These are phyloP conservation scores for Xylaria grammica DNA, from an alignment of 495 filamentous ascomycete species.

Conservation along the genomic window DNA sequence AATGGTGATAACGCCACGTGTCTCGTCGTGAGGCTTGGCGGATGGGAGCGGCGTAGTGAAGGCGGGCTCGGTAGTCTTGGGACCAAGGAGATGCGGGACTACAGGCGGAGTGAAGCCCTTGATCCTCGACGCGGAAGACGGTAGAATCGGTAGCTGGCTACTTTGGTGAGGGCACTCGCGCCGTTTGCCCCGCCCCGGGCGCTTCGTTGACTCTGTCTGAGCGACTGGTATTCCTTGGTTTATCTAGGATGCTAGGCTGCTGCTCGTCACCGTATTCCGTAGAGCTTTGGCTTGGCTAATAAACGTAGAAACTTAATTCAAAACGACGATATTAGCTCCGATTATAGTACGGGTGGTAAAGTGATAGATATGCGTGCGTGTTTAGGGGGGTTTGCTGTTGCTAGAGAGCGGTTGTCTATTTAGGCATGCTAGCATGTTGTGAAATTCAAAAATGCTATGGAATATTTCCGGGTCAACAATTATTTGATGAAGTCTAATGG, in stretches of 20 bases:
- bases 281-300: background rate
- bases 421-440: too few relatives aligned
- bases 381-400: background rate
- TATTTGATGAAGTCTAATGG: background rate
- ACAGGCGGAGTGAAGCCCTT: conserved; percentile 78
- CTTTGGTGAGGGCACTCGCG: background rate
- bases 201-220: background rate
- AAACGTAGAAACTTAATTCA: background rate
- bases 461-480: background rate
- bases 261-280: background rate
- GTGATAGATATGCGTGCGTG: background rate
- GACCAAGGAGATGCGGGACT: conserved; percentile 87
- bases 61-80: conserved; percentile 88
- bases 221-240: background rate
- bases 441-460: background rate
- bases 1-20: conserved; percentile 97
- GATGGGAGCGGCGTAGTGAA: conserved; percentile 90
- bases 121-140: conserved; percentile 75
- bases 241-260: background rate
- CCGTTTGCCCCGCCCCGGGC: background rate
- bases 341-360: too few relatives aligned
- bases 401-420: background rate
- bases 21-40: conserved; percentile 85
- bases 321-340: too few relatives aligned
- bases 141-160: conserved; percentile 5